Base-by-base conservation (phyloP, 2,329 filamentous ascomycete species). In the Paramyrothecium roridum region DNA sequence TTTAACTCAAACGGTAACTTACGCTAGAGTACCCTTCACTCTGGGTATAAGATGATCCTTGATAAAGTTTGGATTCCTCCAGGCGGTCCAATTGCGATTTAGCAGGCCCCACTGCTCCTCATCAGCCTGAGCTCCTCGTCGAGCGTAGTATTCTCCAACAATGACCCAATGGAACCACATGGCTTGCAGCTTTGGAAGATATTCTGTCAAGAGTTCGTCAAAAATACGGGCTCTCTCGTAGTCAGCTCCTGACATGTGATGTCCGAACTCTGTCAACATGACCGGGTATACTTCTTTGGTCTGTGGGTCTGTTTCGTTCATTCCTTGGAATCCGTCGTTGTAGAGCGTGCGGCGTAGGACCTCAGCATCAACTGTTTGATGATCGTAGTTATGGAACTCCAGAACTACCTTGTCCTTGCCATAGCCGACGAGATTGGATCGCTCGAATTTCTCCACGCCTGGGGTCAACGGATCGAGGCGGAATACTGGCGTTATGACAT, bases 131-230 rank as follows among this genome's bases (percentile, higher is more conserved):
- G 55, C 73, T 0, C 82, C 82, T 3, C 71, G 66, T 0, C 82
- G 71, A 49, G 82, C 77, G 55, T 86, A 86, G 61, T 86, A 86
- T 57, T 80, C 81, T 0, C 82, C 82, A 0, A 75, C 73, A 17
- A 88, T 54, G 30, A 83, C 83, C 79, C 82, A 85, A 64, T 81
- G 74, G 64, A 81, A 77, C 82, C 83, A 83, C 16, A 82, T 77
- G 0, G 77, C 75, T 67, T 80, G 71, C 55, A 77, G 65, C 46
- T 72, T 67, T 0, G 76, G 75, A 48, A 86, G 64, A 59, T 76
- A 84, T 17, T 68, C 67, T 1, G 75, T 72, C 57, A 85, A 64
- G 56, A 82, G 85, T 21, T 70, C 74, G 2, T 80, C 71, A 62
- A 86, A 86, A 0, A 77, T 75, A 4, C 70, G 67, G 2, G 60